Conservation (phyloP, 108 stramenopile species). For the Epithemia pelagica region DNA sequence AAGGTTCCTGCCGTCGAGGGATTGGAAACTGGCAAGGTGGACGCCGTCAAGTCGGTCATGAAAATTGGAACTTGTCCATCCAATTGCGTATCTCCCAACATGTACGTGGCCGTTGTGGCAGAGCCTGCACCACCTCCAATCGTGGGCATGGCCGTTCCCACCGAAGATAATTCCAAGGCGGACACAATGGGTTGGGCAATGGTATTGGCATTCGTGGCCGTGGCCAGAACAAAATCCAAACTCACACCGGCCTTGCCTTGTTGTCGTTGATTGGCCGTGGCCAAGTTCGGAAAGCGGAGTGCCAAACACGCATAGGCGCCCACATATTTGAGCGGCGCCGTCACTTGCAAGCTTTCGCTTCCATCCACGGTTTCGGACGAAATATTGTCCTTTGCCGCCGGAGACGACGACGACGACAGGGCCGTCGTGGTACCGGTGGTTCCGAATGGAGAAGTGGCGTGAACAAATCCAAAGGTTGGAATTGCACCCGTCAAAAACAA, state of each 20-base stretch:
- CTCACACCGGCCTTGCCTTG: constrained; percentile 51
- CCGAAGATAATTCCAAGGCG: constrained; percentile 43
- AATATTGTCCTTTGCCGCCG: background rate
- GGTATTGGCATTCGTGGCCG: constrained; percentile 71
- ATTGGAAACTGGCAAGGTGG: constrained; percentile 53
- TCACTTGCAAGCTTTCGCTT: constrained; percentile 7
- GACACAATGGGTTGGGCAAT: constrained; percentile 54
- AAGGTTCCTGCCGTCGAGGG: constrained; percentile 65
- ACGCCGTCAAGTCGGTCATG: constrained; percentile 66
- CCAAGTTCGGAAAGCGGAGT: constrained; percentile 57
- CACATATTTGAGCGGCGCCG: constrained; percentile 53
- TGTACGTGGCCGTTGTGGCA: constrained; percentile 48
- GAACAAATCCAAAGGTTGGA: background rate
- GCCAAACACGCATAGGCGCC: constrained; percentile 65
- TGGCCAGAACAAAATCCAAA: constrained; percentile 70
- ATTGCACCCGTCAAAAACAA: background rate
- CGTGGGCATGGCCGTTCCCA: constrained; percentile 43
- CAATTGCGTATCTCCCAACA: constrained; percentile 62
- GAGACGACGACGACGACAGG: background rate
- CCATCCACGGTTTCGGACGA: background rate
- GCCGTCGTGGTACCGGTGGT: background rate
- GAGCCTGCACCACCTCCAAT: constrained; percentile 58
- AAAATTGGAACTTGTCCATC: constrained; percentile 38
- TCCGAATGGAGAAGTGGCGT: background rate
- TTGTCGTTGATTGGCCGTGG: constrained; percentile 52